Base-by-base conservation (phyloP, 169 alveolate species). In the Plasmodium relictum region DNA sequence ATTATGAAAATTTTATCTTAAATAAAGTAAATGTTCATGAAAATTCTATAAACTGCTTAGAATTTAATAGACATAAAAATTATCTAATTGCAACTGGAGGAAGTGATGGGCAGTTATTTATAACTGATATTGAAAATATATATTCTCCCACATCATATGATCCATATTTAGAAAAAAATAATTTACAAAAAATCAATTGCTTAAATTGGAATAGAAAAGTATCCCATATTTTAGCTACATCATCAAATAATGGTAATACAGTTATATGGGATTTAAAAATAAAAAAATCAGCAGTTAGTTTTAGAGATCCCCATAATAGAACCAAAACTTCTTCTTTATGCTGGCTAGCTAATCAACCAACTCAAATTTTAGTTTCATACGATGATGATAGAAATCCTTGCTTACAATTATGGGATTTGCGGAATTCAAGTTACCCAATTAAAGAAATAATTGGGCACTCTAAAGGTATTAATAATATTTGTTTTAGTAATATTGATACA, bases 341-440 rank as follows among this genome's bases (percentile, higher is more conserved):
- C 8, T 95, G 97, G 97, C 90, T 95, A 69, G 95, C 97, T 3
- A 95, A 94, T 68, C 97, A 95, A 16, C 95, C 96, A 73, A 95
- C 97, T 0, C 97, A 95, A 65, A 89, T 95, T 41, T 72, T 95
- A 16, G 95, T 95, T 24, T 95, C 96, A 0, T 95, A 94, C 52
- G 97, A 93, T 24, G 97, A 95, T 72, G 97, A 95, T 68, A 95
- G 93, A 68, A 92, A 94, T 56, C 97, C 97, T 0, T 89, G 97
- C 14, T 83, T 95, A 70, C 97, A 95, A 78, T 71, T 95, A 18
- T 95, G 97, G 97, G 97, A 95, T 71, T 86, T 95, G 54, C 80
- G 97, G n/a, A 95, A 95, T 76, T 89, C 93, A 24, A 83, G 95
- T 18, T 95, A 88, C 39, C 97, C 97, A 39, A 83, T 95, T 37